Evolutionary conservation across 805 yeast genomes (phyloP), one percentile per base, ranked within the genome.

Genomic region (Soucietia sequanensis): DNA sequence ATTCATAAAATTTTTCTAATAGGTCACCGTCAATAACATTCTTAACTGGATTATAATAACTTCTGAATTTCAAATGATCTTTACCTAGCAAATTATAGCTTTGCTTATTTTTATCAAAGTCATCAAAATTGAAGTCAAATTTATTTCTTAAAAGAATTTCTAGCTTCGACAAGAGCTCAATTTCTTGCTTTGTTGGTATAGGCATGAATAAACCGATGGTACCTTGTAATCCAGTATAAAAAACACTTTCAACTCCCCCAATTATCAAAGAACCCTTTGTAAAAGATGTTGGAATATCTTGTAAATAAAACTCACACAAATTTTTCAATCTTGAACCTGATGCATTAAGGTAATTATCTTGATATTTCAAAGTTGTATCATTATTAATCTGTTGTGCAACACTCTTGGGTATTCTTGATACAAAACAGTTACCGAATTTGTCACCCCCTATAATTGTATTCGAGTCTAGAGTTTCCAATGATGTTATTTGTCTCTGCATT

Each of bases 1-100:
- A 52, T 7, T 55, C 49, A 31, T 51, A 58, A 48, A 66, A 85
- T 27, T 59, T 54, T 48, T 88, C 96, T 31, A 91, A 66, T 11
- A 86, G 64, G 53, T 93, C 98, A 7, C 99, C 99, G 60, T 93
- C 97, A 26, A 93, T 71, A 2, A 84, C 80, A 32, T 78, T 73
- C 43, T 80, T 81, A 2, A 72, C 75, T 0, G 97, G 96, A n/a
- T 77, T 79, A 54, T 87, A 88, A 50, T 82, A 84, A 34, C 97
- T 73, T 36, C 97, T 63, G 54, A 72, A 90, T 37, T 73, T 74
- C 42, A 76, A 39, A 38, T 81, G 85, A 42, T 83, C 84, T 37
- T 93, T 69, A 0, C 83, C 91, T 3, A 80, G 67, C n/a, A 79
- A 37, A 4, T 72, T 56, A 14, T 53, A 41, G 4, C 54, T 56